These are phyloP conservation scores for Coniella lustricola DNA, from an alignment of 2,329 filamentous ascomycete genomes.

Conservation along the genomic window DNA sequence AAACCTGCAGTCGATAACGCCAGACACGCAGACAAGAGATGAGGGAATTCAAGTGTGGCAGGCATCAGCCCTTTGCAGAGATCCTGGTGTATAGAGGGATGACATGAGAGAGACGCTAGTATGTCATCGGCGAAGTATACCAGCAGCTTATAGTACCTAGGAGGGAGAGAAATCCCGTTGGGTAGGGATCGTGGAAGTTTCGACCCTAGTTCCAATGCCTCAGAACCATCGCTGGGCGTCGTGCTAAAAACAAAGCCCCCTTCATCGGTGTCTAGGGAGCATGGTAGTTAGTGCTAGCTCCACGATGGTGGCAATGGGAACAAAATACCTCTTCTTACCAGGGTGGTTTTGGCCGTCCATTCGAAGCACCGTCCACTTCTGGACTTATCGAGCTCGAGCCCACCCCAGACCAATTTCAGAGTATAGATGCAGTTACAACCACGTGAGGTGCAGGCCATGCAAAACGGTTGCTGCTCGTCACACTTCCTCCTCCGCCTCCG, in stretches of 20 bases:
- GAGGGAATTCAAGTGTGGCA: constrained; percentile 18
- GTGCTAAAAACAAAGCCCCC: no score
- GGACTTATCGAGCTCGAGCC: background rate
- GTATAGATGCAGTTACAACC: constrained; percentile 17
- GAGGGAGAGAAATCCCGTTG: constrained; percentile 18
- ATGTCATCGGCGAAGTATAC: constrained; percentile 18
- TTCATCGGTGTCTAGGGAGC: no score
- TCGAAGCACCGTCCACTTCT: background rate
- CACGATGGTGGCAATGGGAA: background rate
- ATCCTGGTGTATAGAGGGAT: constrained; percentile 20
- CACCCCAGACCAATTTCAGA: constrained; percentile 16
- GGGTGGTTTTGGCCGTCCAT: background rate
- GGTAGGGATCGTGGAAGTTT: constrained; percentile 16
- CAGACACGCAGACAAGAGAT: constrained; percentile 20
- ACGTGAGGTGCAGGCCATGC: constrained; percentile 16
- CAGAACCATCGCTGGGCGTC: background rate
- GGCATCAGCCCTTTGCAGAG: constrained; percentile 18
- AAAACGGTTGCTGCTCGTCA: constrained; percentile 18
- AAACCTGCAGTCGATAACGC: constrained; percentile 20
- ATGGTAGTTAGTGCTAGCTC: no score
- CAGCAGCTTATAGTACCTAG: constrained; percentile 18
- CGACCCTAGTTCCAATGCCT: background rate
- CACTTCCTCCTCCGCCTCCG: constrained; percentile 19
- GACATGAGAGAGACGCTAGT: constrained; percentile 20
- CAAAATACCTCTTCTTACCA: background rate